Evolutionary conservation across 257 asterid species (phyloP).

Genomic region (Solanum habrochaites): DNA sequence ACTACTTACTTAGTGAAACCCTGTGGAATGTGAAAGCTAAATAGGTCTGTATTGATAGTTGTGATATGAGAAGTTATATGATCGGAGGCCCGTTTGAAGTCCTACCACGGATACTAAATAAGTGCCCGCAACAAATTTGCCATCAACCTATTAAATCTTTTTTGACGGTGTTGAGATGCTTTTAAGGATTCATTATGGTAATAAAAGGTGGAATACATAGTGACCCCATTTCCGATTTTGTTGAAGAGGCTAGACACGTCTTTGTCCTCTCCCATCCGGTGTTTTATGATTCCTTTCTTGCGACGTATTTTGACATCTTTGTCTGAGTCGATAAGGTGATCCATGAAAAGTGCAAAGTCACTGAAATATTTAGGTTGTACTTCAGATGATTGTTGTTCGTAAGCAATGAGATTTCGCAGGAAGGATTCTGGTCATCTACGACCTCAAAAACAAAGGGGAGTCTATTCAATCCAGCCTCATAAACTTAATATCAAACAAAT

Average conservation of each 20-base stretch:
- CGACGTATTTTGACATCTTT: constrained; percentile 6
- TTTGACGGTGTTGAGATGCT: background rate
- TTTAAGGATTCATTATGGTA: background rate
- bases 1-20: background rate
- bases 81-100: too few species aligned
- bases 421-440: background rate
- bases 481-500: constrained; percentile 1
- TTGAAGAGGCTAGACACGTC: background rate
- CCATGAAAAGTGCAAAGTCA: background rate
- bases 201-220: background rate
- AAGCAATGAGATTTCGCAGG: constrained; percentile 9
- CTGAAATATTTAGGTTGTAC: background rate
- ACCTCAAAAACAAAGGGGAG: background rate
- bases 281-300: background rate
- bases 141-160: fast-evolving
- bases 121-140: background rate
- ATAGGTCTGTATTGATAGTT: background rate
- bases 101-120: background rate
- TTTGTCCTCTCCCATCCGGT: background rate
- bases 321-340: background rate
- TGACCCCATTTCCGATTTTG: background rate
- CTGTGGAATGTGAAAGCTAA: background rate
- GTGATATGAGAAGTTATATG: too few species aligned
- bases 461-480: background rate
- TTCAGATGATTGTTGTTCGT: background rate